A percentile compares a stretch with the other conserved stretches of the same genome.
phyloP scores from a whole-genome alignment of 192 early-diverging fungal species.

The Backusella tuberculispora region DNA sequence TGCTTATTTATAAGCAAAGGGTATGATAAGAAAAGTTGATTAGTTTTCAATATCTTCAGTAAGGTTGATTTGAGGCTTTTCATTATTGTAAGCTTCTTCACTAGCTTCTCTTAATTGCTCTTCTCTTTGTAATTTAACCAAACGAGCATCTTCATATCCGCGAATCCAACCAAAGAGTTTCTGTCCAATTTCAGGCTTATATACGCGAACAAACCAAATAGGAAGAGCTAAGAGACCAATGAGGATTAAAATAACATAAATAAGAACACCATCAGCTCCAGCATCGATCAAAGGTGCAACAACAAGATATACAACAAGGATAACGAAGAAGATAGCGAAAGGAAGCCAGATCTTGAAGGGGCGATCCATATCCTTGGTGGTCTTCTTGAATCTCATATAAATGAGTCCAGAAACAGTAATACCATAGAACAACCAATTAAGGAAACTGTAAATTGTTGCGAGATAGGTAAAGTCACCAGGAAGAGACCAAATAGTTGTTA shows the following conservation, averaged over 20 bases:
- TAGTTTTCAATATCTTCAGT: not conserved
- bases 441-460: slow-evolving; percentile 74
- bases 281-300: slow-evolving; percentile 40
- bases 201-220: slow-evolving; percentile 38
- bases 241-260: slow-evolving; percentile 35
- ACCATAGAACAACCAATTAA: slow-evolving; percentile 67
- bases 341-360: slow-evolving; percentile 45
- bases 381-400: slow-evolving; percentile 42
- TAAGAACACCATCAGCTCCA: slow-evolving; percentile 28
- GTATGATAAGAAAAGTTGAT: not conserved
- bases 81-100: not conserved
- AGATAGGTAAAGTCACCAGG: slow-evolving; percentile 64
- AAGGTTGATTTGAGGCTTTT: not conserved
- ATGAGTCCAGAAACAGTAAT: slow-evolving; percentile 46
- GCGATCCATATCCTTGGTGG: slow-evolving; percentile 35
- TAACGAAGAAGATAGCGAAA: slow-evolving; percentile 31
- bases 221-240: slow-evolving; percentile 35
- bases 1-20: not conserved
- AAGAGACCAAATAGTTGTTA: slow-evolving; percentile 59
- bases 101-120: not conserved
- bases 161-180: slow-evolving; percentile 37
- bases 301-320: slow-evolving; percentile 36
- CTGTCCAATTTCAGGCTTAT: slow-evolving; percentile 36
- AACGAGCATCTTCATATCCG: slow-evolving; percentile 32
- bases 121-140: slow-evolving; percentile 9